phyloP scores from a whole-genome alignment of 257 asterid species.

The Cruciata laevipes region DNA sequence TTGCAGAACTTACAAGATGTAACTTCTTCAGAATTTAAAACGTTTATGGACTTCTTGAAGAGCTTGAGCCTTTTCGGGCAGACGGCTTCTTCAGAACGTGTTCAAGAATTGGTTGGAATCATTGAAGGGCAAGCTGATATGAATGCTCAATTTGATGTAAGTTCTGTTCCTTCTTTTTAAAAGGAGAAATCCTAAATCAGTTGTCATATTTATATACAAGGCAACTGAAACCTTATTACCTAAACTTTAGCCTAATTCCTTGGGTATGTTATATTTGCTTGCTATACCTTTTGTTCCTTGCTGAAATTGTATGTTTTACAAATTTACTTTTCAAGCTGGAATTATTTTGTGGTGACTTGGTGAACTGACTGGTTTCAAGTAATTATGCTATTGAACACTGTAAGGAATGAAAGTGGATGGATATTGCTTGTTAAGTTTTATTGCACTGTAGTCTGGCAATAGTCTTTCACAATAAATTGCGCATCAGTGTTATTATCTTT shows the following conservation, averaged over 20 bases:
- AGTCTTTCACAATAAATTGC: neutral
- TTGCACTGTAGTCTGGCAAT: neutral
- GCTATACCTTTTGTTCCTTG: neutral
- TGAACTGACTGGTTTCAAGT: neutral
- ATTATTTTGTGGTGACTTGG: neutral
- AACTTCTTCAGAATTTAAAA: conserved; percentile 75
- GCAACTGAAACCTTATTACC: neutral
- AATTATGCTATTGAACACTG: neutral
- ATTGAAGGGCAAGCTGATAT: conserved; percentile 98
- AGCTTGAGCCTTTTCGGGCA: conserved; percentile 87
- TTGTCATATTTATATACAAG: neutral
- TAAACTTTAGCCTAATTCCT: neutral
- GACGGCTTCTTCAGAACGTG: conserved; percentile 69
- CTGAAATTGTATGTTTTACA: neutral
- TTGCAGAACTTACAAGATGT: conserved; percentile 92
- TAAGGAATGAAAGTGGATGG: neutral
- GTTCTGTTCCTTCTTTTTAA: conserved; percentile 15
- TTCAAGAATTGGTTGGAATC: conserved; percentile 95
- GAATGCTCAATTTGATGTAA: conserved; percentile 86
- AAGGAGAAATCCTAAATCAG: neutral
- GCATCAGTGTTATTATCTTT: neutral
- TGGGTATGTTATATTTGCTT: neutral
- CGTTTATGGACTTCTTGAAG: conserved; percentile 84
- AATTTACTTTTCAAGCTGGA: no score
- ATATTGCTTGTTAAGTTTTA: neutral